Conservation (phyloP, 305 asterid species). For the Rubia tinctorum region DNA sequence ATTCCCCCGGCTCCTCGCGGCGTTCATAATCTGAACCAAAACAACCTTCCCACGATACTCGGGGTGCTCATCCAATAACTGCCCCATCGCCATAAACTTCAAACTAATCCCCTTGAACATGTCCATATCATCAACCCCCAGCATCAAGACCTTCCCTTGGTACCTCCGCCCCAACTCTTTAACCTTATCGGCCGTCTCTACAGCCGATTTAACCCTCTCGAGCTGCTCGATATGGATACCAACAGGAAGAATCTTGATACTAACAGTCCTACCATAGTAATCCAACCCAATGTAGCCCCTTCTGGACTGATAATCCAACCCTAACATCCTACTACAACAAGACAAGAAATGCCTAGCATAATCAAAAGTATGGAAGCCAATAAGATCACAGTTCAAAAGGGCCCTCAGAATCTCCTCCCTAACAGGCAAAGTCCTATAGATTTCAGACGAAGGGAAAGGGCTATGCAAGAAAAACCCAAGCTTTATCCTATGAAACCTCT, state of each 20-base stretch:
- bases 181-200: slow-evolving; percentile 45
- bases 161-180: slow-evolving; percentile 40
- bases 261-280: slow-evolving; percentile 77
- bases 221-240: slow-evolving; percentile 78
- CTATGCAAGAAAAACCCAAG: no score
- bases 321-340: slow-evolving; percentile 87
- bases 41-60: slow-evolving; percentile 43
- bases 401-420: slow-evolving; percentile 18
- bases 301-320: slow-evolving; percentile 77
- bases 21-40: slow-evolving; percentile 68
- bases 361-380: slow-evolving; percentile 89
- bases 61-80: slow-evolving; percentile 56
- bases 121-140: slow-evolving; percentile 38
- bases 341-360: slow-evolving; percentile 91
- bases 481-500: slow-evolving; percentile 40
- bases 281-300: slow-evolving; percentile 86
- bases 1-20: slow-evolving; percentile 69
- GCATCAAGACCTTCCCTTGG: slow-evolving; percentile 52
- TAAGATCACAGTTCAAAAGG: slow-evolving; percentile 72
- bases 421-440: no score
- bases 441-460: no score
- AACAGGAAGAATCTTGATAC: slow-evolving; percentile 68
- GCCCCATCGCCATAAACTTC: slow-evolving; percentile 68
- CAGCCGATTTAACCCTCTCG: slow-evolving; percentile 37
- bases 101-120: slow-evolving; percentile 63